Evolutionary conservation across 495 filamentous ascomycete species (phyloP).

Genomic region (Saxophila tyrrhenica): DNA sequence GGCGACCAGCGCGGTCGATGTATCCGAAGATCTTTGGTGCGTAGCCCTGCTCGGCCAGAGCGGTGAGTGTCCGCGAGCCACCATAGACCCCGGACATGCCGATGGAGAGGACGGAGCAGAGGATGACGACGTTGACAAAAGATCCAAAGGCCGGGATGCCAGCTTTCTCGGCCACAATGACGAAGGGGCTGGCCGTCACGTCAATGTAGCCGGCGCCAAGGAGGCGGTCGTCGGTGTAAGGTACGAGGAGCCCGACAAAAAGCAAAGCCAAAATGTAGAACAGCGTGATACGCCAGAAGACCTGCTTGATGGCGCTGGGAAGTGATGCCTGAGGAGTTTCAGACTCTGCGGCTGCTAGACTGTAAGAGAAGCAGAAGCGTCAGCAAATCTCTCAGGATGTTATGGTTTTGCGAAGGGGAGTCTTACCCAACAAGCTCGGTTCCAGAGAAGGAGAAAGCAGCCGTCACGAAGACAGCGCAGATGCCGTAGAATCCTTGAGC

Average conservation of each 20-base stretch:
- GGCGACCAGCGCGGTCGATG: constrained; percentile 30
- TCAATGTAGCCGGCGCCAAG: constrained; percentile 20
- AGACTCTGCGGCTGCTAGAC: constrained; percentile 38
- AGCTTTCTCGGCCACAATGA: constrained; percentile 29
- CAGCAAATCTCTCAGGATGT: no score
- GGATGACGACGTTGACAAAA: constrained; percentile 32
- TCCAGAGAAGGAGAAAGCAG: constrained; percentile 56
- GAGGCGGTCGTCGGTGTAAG: constrained; percentile 24
- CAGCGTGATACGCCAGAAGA: constrained; percentile 40
- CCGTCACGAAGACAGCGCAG: constrained; percentile 52
- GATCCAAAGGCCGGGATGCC: constrained; percentile 29
- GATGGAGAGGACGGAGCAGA: constrained; percentile 31
- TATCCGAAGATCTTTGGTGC: constrained; percentile 30
- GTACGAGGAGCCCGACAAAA: constrained; percentile 29
- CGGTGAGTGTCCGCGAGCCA: constrained; percentile 30
- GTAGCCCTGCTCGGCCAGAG: constrained; percentile 30
- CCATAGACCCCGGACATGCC: constrained; percentile 31
- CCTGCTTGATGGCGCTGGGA: constrained; percentile 36
- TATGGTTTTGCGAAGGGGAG: no score
- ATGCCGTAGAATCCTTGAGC: constrained; percentile 60
- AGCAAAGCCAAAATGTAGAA: constrained; percentile 30
- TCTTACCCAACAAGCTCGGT: constrained; percentile 44
- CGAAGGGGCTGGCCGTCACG: constrained; percentile 27
- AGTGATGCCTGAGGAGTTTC: constrained; percentile 35
- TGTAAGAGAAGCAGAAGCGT: no score